A percentile compares a stretch with the other conserved stretches of the same genome.
These are phyloP conservation scores for Mucor mucedo DNA, from an alignment of 371 early-diverging fungal species.

Conservation along the genomic window DNA sequence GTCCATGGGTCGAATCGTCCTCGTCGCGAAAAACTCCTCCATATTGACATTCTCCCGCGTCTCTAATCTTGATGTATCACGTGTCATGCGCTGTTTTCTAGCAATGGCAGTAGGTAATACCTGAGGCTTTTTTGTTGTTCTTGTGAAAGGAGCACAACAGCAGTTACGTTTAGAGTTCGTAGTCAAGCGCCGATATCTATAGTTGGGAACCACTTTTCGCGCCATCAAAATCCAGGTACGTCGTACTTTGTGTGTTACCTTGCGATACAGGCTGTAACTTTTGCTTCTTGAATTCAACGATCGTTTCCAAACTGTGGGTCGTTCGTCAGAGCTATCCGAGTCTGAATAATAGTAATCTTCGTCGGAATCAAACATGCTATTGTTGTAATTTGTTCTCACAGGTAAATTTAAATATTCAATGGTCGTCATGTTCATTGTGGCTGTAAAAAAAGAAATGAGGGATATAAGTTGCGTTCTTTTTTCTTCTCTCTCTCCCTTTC, in stretches of 20 bases:
- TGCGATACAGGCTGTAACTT: constrained; percentile 2
- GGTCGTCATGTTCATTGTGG: constrained; percentile 51
- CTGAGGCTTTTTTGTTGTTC: constrained; percentile 10
- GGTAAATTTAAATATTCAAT: constrained; percentile 50
- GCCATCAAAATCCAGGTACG: constrained; percentile 21
- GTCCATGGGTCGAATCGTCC: constrained; percentile 45
- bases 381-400: background rate
- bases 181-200: constrained; percentile 13
- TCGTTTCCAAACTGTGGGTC: background rate
- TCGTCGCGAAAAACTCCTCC: constrained; percentile 48
- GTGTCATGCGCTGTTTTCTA: constrained; percentile 2
- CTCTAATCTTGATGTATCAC: background rate
- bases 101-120: background rate
- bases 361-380: constrained; percentile 8
- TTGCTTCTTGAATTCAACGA: background rate
- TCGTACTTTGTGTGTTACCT: constrained; percentile 14
- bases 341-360: constrained; percentile 14
- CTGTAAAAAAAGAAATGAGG: constrained; percentile 18
- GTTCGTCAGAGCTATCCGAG: constrained; percentile 2
- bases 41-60: constrained; percentile 24
- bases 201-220: constrained; percentile 12
- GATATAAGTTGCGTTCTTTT: constrained; percentile 10
- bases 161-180: background rate
- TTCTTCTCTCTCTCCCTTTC: background rate
- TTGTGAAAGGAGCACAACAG: background rate